A percentile compares a stretch with the other conserved stretches of the same genome.
Conservation (phyloP, 208 protist species). For the Trypanosoma rangeli region DNA sequence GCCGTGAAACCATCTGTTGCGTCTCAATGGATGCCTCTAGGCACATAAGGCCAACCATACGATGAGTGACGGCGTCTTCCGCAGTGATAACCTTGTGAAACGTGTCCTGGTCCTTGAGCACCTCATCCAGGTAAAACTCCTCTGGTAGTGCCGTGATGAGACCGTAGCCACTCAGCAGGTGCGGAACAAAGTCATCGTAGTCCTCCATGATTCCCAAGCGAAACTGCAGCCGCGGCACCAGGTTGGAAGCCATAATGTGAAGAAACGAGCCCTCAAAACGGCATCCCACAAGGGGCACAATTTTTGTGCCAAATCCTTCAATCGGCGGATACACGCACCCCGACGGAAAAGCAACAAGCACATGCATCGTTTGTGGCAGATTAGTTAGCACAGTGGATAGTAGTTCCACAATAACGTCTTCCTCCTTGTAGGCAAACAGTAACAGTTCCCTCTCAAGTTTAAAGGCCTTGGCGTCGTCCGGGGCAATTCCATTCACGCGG, state of each 20-base stretch:
- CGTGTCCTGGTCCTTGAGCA: conserved; percentile 80
- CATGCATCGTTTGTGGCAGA: conserved; percentile 36
- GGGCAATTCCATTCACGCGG: conserved; percentile 9
- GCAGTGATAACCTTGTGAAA: conserved; percentile 80
- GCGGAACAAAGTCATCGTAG: conserved; percentile 87
- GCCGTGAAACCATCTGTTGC: conserved; percentile 50
- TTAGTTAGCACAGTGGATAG: conserved; percentile 48
- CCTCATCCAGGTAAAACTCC: conserved; percentile 87
- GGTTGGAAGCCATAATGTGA: conserved; percentile 32
- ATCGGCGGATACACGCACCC: conserved; percentile 26
- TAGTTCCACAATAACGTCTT: conserved; percentile 40
- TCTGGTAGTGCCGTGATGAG: conserved; percentile 71
- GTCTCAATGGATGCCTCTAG: conserved; percentile 61
- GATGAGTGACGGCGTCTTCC: conserved; percentile 71
- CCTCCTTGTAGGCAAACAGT: conserved; percentile 25
- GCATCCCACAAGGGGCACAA: conserved; percentile 1
- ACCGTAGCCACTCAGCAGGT: conserved; percentile 64
- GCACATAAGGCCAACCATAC: conserved; percentile 80
- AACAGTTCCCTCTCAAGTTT: conserved; percentile 20
- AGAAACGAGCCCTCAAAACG: conserved; percentile 29
- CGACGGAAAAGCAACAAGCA: conserved; percentile 42
- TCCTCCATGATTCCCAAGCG: conserved; percentile 86
- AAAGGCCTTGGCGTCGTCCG: conserved; percentile 6
- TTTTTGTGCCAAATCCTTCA: conserved; percentile 9
- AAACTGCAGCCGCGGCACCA: conserved; percentile 57